These are phyloP conservation scores for Gnomoniopsis smithogilvyi DNA, from an alignment of 2,329 filamentous ascomycete genomes.

Conservation along the genomic window DNA sequence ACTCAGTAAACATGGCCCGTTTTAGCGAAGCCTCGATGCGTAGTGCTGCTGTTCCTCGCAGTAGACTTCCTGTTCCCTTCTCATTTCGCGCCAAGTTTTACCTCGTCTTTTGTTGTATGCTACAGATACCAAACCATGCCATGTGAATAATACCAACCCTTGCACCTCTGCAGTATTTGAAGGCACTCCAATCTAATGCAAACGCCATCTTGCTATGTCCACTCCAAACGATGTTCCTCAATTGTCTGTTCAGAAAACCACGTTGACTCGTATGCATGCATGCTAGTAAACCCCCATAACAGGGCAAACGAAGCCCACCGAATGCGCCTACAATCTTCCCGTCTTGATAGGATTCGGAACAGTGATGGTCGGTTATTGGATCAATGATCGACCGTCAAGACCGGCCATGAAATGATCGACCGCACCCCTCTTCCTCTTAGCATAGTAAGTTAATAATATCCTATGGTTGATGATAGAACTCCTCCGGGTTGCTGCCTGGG, in stretches of 20 bases:
- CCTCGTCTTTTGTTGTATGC: not conserved
- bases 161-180: not conserved
- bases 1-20: not conserved
- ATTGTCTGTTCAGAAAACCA: not conserved
- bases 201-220: conserved; percentile 1
- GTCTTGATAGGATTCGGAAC: not conserved
- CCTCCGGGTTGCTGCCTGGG: conserved; percentile 12
- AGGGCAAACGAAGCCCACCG: not conserved
- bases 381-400: no score
- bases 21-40: not conserved
- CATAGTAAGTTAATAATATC: no score
- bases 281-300: not conserved
- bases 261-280: not conserved
- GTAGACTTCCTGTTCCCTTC: not conserved
- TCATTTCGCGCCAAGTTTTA: not conserved
- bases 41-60: not conserved
- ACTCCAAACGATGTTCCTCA: not conserved
- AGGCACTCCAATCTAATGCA: not conserved
- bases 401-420: no score
- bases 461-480: conserved; percentile 12
- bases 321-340: not conserved
- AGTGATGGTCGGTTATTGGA: no score
- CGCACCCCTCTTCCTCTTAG: no score
- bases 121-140: not conserved
- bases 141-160: not conserved